Evolutionary conservation across 2,329 filamentous ascomycete genomes (phyloP), one percentile per base, ranked within the genome.

Genomic region (Parastagonospora nodorum): DNA sequence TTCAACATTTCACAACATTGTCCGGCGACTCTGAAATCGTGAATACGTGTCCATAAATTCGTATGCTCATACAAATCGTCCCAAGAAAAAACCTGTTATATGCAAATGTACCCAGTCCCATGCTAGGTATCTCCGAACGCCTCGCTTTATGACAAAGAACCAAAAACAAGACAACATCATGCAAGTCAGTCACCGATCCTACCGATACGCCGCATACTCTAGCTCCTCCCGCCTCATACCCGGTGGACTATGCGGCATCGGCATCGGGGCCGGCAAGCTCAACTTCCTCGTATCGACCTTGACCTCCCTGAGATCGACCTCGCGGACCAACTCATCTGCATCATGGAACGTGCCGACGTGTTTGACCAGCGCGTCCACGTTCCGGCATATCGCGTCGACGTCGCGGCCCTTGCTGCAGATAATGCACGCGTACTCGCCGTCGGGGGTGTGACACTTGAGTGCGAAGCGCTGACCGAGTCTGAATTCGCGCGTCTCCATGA

Each of bases 391-490:
- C 0, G 71, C 71, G 55, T 74, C 71, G 1, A 68, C 63, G 2
- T 74, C 71, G 2, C 69, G 52, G n/a, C 63, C 49, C 39, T 55
- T 55, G 39, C 53, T 66, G 48, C 72, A 74, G 2, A 74, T 63
- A 5, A 71, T 64, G 46, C 72, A 74, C 5, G 72, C 72, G 45
- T 68, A 74, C 50, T 69, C 64, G 28, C 70, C 71, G 11, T 69
- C 65, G 1, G 63, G 60, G 0, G 71, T 73, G 39, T 74, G 71
- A 42, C 71, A 73, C 42, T 74, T 74, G 43, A 74, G 52, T 6
- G 72, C 67, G 49, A 74, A 74, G 8, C 71, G 66, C 55, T 73
- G 72, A 1, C 63, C 68, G 7, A 74, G 62, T 19, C 65, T 57
- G 32, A 72, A 74, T 45, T 71, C 70, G 15, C 69, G 58, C n/a